A percentile compares a stretch with the other conserved stretches of the same genome.
Evolutionary conservation across 2,329 filamentous ascomycete species (phyloP).

Genomic region (Periconia sp.): DNA sequence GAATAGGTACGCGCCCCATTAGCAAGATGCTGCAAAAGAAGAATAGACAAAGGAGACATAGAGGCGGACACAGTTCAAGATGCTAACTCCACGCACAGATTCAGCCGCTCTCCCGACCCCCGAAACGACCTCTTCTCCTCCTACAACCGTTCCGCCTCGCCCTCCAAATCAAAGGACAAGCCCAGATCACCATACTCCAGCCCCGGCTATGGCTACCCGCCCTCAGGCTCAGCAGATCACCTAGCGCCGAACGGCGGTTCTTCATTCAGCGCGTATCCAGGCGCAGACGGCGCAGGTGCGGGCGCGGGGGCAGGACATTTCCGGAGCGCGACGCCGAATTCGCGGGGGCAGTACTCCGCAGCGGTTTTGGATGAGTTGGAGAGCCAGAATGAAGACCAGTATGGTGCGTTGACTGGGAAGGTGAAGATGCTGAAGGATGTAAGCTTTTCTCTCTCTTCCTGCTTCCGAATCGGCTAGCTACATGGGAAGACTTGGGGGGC

Average conservation of each 20-base stretch:
- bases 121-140: conserved; percentile 49
- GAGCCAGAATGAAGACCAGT: conserved; percentile 90
- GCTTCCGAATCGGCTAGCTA: background rate
- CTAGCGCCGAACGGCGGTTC: conserved; percentile 12
- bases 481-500: background rate
- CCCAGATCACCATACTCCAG: conserved; percentile 25
- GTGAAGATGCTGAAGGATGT: conserved; percentile 90
- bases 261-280: conserved; percentile 45
- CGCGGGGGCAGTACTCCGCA: conserved; percentile 87
- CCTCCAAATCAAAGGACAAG: conserved; percentile 42
- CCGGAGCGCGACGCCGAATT: conserved; percentile 53
- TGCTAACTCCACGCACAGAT: conserved; percentile 18
- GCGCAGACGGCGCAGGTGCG: conserved; percentile 15
- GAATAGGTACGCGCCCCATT: conserved; percentile 20
- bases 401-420: conserved; percentile 89
- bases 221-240: conserved; percentile 13
- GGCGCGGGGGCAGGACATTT: conserved; percentile 23
- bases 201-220: conserved; percentile 31
- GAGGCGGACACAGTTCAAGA: background rate
- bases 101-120: conserved; percentile 30
- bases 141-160: conserved; percentile 46
- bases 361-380: conserved; percentile 92
- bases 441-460: conserved; percentile 45
- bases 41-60: background rate
- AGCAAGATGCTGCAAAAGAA: background rate